phyloP scores from a whole-genome alignment of 2,329 filamentous ascomycete species.

The Pochonia chlamydosporia region DNA sequence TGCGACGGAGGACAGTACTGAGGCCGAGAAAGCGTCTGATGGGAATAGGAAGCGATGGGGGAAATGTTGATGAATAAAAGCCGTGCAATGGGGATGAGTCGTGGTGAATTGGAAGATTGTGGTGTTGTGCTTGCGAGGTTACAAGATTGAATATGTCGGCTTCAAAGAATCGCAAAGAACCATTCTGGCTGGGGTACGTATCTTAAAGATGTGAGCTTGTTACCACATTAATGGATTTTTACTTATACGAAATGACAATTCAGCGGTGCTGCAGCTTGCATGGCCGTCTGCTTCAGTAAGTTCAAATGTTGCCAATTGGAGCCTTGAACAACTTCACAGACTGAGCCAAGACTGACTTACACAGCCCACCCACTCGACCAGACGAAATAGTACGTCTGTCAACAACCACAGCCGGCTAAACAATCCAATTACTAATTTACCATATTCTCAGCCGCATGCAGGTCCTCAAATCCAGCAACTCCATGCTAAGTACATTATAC shows the following conservation, averaged over 20 bases:
- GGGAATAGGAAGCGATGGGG: neutral
- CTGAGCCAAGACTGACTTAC: constrained; percentile 1
- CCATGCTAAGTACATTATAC: constrained; percentile 32
- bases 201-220: no score
- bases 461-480: constrained; percentile 32
- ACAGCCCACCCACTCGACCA: constrained; percentile 38
- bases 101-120: neutral
- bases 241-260: constrained; percentile 4
- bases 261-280: constrained; percentile 37
- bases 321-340: no score
- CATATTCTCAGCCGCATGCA: constrained; percentile 33
- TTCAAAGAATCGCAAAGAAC: constrained; percentile 30
- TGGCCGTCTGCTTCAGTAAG: constrained; percentile 41
- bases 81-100: no score
- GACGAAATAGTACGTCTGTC: constrained; percentile 33
- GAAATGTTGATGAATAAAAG: neutral
- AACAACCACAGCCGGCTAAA: no score
- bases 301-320: no score
- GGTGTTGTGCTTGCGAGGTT: neutral
- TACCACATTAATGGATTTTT: no score
- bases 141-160: neutral
- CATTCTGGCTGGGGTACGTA: constrained; percentile 39
- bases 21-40: no score
- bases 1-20: no score
- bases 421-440: neutral